phyloP scores from a whole-genome alignment of 176 grass and related monocot species.

The Coix lacrymajobi region DNA sequence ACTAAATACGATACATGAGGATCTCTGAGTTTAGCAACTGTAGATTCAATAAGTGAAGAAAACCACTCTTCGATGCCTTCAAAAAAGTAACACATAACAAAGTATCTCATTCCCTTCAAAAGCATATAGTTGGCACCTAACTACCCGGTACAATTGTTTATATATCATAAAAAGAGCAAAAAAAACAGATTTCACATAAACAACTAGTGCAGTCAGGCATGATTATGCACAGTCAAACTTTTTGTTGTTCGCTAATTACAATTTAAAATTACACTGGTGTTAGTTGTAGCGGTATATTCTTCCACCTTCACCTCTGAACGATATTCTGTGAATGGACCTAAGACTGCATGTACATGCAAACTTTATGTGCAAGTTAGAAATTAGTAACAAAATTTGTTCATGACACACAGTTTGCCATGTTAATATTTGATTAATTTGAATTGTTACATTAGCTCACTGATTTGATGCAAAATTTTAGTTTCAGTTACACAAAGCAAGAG shows the following conservation, averaged over 20 bases:
- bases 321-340: background rate
- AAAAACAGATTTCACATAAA: background rate
- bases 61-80: conserved; percentile 49
- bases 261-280: background rate
- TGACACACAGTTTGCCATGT: background rate
- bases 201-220: background rate
- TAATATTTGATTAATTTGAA: background rate
- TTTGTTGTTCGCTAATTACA: background rate
- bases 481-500: background rate
- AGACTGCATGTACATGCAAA: background rate
- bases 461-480: background rate
- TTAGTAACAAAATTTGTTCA: background rate
- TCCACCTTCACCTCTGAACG: background rate
- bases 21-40: conserved; percentile 63
- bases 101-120: background rate
- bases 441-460: background rate
- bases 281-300: background rate
- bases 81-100: conserved; percentile 24
- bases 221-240: background rate
- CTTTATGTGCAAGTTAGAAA: background rate
- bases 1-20: conserved; percentile 58
- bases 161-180: background rate
- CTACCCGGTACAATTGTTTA: background rate
- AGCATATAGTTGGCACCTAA: background rate
- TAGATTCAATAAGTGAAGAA: conserved; percentile 49